Percentiles rank a stretch among this genome's conserved stretches.
Conservation (phyloP, 1,284 basidiomycete genomes). For the Apiotrichum brassicae region DNA sequence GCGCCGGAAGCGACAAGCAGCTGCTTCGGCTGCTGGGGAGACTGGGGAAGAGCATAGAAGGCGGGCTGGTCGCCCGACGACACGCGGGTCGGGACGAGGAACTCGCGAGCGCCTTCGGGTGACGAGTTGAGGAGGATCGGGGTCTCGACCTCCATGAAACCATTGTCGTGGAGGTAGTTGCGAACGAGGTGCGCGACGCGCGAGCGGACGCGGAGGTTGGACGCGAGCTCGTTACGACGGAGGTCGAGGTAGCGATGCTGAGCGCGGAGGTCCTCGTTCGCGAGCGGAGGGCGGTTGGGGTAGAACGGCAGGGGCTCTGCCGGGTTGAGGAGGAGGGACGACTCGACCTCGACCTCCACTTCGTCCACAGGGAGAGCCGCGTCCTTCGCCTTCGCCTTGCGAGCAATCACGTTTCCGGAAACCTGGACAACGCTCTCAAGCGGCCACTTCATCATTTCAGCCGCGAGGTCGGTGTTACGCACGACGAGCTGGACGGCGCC, state of each 20-base stretch:
- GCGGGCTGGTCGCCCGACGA: conserved; percentile 46
- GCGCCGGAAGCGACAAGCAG: conserved; percentile 85
- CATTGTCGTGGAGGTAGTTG: conserved; percentile 64
- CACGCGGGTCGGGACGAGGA: conserved; percentile 77
- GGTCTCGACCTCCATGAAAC: conserved; percentile 87
- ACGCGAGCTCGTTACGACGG: conserved; percentile 62
- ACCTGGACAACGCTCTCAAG: conserved; percentile 70
- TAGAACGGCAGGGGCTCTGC: conserved; percentile 70
- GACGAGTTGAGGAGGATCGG: conserved; percentile 87
- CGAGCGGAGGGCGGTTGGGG: conserved; percentile 67
- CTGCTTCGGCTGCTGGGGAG: conserved; percentile 94
- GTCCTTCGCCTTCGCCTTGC: conserved; percentile 53
- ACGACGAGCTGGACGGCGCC: conserved; percentile 67
- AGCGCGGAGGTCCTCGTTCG: conserved; percentile 76
- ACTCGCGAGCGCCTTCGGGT: conserved; percentile 90
- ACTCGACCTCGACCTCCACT: conserved; percentile 70
- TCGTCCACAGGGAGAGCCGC: conserved; percentile 53
- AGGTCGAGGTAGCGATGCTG: conserved; percentile 84
- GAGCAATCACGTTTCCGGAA: conserved; percentile 59
- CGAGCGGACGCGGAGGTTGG: conserved; percentile 73
- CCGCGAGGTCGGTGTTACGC: conserved; percentile 42
- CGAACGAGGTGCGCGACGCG: conserved; percentile 71
- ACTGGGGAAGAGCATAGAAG: conserved; percentile 89
- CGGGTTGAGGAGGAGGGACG: conserved; percentile 69
- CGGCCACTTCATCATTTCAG: conserved; percentile 57